phyloP scores from a whole-genome alignment of 2,329 filamentous ascomycete genomes.

The Chrysoporthe puriensis region DNA sequence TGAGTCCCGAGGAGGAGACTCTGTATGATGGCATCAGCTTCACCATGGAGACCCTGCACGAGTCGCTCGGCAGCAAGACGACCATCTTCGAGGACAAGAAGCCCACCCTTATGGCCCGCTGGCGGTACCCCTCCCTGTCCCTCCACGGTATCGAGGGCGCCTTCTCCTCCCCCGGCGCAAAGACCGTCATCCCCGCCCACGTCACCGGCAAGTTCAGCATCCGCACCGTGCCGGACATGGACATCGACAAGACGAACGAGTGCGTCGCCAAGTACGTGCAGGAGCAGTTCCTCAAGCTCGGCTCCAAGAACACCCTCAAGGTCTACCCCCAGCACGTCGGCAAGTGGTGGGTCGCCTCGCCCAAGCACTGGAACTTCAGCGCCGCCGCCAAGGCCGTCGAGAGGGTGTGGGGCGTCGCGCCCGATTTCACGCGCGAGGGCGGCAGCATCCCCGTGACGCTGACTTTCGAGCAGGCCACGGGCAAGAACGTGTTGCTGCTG shows the following conservation, averaged over 20 bases:
- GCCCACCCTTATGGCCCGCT: conserved; percentile 89
- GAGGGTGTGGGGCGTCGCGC: conserved; percentile 89
- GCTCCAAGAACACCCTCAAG: conserved; percentile 89
- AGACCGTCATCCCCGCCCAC: conserved; percentile 98
- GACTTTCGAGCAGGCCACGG: conserved; percentile 95
- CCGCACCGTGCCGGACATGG: conserved; percentile 96
- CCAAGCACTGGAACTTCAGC: conserved; percentile 98
- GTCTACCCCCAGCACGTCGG: conserved; percentile 84
- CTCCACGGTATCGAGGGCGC: conserved; percentile 95
- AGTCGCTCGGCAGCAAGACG: conserved; percentile 87
- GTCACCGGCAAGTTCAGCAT: conserved; percentile 98
- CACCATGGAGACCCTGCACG: conserved; percentile 93
- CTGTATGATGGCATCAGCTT: conserved; percentile 93
- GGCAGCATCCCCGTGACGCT: conserved; percentile 96
- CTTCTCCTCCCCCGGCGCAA: conserved; percentile 89
- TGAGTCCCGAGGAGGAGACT: conserved; percentile 82
- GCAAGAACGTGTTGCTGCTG: conserved; percentile 93
- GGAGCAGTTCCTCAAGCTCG: conserved; percentile 81
- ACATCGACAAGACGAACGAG: conserved; percentile 85
- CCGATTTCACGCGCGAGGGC: conserved; percentile 94
- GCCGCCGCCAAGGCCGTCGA: conserved; percentile 95
- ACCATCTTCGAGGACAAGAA: conserved; percentile 89
- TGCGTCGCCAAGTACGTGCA: conserved; percentile 83
- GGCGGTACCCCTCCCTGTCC: conserved; percentile 92
- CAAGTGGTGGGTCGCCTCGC: conserved; percentile 98